Conservation (phyloP, 1,139 yeast genomes). For the Taphrina pruni region DNA sequence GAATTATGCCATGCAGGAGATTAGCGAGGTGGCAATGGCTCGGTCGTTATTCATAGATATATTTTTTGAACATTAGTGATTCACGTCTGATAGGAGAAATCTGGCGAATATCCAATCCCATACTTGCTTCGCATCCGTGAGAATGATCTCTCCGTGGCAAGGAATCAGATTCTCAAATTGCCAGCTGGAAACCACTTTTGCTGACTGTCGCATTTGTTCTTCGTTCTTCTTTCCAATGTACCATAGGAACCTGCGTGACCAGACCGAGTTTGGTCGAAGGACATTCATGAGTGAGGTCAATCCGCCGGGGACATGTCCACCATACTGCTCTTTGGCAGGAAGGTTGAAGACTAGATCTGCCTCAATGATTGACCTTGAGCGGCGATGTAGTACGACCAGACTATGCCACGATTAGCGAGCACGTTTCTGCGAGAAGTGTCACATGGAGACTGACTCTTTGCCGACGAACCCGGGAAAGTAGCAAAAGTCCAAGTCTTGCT, state of each 20-base stretch:
- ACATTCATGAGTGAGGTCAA: slow-evolving; percentile 17
- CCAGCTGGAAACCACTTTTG: slow-evolving; percentile 12
- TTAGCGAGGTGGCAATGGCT: neutral
- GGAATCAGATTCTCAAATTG: slow-evolving; percentile 47
- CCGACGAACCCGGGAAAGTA: slow-evolving; percentile 33
- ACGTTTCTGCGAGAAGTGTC: slow-evolving; percentile 51
- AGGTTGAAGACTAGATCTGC: slow-evolving; percentile 66
- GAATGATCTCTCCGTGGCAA: slow-evolving; percentile 66
- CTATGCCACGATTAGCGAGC: neutral
- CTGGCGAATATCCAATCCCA: slow-evolving; percentile 36
- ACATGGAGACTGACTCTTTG: slow-evolving; percentile 62
- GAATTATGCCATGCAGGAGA: too few species aligned
- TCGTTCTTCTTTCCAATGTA: slow-evolving; percentile 17
- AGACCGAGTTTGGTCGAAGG: slow-evolving; percentile 10
- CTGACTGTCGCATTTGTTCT: slow-evolving; percentile 18
- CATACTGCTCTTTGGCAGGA: slow-evolving; percentile 57
- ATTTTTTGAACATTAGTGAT: too few species aligned
- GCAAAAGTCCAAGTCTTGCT: slow-evolving; percentile 8
- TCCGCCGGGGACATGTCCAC: slow-evolving; percentile 47
- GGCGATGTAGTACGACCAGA: slow-evolving; percentile 12
- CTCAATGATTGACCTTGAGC: slow-evolving; percentile 58
- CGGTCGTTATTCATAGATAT: neutral
- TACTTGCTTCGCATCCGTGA: slow-evolving; percentile 46
- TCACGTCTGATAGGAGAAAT: neutral
- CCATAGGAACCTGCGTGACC: slow-evolving; percentile 26